Evolutionary conservation across 2,329 filamentous ascomycete species (phyloP), one percentile per base, ranked within the genome.

Genomic region (Arthroderma sp.): DNA sequence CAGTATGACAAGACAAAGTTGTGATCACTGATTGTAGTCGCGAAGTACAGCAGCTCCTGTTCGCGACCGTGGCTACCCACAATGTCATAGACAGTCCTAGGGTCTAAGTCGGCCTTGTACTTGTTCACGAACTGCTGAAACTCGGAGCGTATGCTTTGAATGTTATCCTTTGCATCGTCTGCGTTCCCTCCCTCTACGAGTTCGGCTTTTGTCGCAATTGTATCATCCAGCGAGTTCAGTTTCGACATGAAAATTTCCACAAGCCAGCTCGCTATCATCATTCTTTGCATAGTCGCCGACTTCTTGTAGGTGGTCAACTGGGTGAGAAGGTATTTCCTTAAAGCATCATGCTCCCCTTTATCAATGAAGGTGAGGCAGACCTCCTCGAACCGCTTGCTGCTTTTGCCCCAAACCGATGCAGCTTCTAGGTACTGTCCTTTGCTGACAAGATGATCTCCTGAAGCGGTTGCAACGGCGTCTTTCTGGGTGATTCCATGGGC

Each of bases 231-330:
- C 2, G 87, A 86, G 68, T 98, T 96, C 43, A 98, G 79, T 72
- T 95, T 96, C 4, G 90, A 88, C 90, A 98, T 98, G 71, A 91
- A 98, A 1, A 97, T 80, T 71, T 98, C 93, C 8, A 96, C 79
- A 44, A 98, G 80, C 93, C 93, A 98, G 63, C 86, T 91, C 1
- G 91, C 88, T 63, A 97, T 84, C 89, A 98, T 95, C 62, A 88
- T 86, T 59, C 91, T 80, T 72, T 98, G 93, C 91, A 98, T 98
- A 31, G 85, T 77, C 0, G 85, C 84, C 0, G 85, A 81, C 70
- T 91, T 95, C 70, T 90, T 95, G 67, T 90, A 84, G 0, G 82
- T 85, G 6, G 81, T 79, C 33, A 98, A 77, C 72, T 95, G 96
- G 0, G 89, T 87, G 21, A 91, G 71, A 3, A 98, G 78, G 66